Conservation (phyloP, 192 early-diverging fungal species). For the Chytriomyces sp. region DNA sequence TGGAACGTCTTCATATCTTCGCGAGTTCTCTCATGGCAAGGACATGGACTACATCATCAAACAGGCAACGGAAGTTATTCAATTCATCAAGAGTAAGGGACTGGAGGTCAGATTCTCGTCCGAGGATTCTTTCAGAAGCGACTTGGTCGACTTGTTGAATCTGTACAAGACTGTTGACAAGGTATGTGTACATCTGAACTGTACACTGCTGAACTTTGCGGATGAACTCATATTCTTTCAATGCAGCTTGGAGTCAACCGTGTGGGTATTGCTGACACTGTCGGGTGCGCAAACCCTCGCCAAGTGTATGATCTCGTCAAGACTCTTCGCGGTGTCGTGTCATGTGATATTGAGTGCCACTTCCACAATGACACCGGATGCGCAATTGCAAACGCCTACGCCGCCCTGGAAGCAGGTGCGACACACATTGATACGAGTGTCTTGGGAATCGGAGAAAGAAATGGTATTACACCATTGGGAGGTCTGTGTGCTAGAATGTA, state of each 20-base stretch:
- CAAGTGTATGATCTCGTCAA: constrained; percentile 98
- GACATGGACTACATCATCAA: constrained; percentile 98
- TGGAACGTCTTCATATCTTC: constrained; percentile 92
- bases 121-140: constrained; percentile 97
- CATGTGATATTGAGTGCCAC: constrained; percentile 98
- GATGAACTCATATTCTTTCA: background rate
- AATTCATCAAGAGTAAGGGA: constrained; percentile 93
- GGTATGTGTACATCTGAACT: constrained; percentile 24
- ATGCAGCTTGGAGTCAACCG: constrained; percentile 88
- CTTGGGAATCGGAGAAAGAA: constrained; percentile 97
- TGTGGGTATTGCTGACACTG: constrained; percentile 98
- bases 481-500: constrained; percentile 96
- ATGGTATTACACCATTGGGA: constrained; percentile 96
- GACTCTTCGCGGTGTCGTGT: constrained; percentile 91
- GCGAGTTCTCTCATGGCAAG: constrained; percentile 99
- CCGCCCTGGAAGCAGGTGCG: constrained; percentile 94
- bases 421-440: constrained; percentile 99
- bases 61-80: constrained; percentile 94
- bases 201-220: background rate
- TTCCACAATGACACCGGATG: constrained; percentile 99
- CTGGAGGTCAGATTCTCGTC: constrained; percentile 97
- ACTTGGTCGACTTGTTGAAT: constrained; percentile 95
- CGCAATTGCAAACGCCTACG: constrained; percentile 97
- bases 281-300: constrained; percentile 96
- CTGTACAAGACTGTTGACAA: constrained; percentile 97